Base-by-base conservation (phyloP, 106 monocot genomes). In the Narthecium ossifragum region DNA sequence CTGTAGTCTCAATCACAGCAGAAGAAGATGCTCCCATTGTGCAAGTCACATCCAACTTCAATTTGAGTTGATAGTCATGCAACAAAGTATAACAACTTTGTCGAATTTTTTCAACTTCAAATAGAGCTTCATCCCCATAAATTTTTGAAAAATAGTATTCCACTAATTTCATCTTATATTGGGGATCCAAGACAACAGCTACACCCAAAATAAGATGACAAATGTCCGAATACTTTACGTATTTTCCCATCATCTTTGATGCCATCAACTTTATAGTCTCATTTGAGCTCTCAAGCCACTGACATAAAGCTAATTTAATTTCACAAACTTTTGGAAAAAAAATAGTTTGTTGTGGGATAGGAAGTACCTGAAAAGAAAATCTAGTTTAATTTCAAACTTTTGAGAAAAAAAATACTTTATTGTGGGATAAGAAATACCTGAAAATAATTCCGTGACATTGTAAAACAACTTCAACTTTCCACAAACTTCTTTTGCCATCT, bases 161-260 rank as follows among this genome's bases (percentile, higher is more conserved):
- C 2, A 69, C 8, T 12, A 61, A 52, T 12, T 50, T 25, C 24
- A 59, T 39, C 46, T 75, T 75, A 13, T 13, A 68, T 39, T 38
- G n/a, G 17, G 34, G 62, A 63, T 69, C 69, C 29, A 75, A 62
- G 37, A 75, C 13, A 22, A 52, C 20, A 3, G 51, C 75, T 7
- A 64, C 8, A 4, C 40, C 61, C 48, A 60, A 60, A 39, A 63
- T 1, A 28, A 32, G 13, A 63, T 62, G 55, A 17, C 26, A 31
- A 9, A 53, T 22, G 29, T 10, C 14, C 69, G 62, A 75, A 57
- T 75, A 75, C 26, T 63, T 69, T 1, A 69, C 46, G 64, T 56
- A 75, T 15, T 76, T 70, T 12, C 49, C 64, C n/a, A n/a, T n/a
- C n/a, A n/a, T n/a, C n/a, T n/a, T n/a, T n/a, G n/a, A n/a, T n/a